Base-by-base conservation (phyloP, 306 rosid species). In the Castanospermum australe region DNA sequence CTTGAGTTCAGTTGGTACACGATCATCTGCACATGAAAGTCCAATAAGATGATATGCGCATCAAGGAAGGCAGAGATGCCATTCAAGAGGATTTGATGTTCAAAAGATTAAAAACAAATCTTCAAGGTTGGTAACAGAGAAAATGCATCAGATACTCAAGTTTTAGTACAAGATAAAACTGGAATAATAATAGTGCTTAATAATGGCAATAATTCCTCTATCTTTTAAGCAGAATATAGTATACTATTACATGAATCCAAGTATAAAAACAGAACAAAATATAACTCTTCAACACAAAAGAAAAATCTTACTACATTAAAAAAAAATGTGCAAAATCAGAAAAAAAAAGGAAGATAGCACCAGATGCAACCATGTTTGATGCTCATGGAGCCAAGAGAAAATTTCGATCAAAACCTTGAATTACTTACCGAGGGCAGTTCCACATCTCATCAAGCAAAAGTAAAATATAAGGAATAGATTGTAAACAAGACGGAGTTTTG, bases 1-100 rank as follows among this genome's bases (percentile, higher is more conserved):
- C 86, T 83, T 78, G 28, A 83, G 83, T 78, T 83, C 83, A 36
- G 77, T 78, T 30, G 83, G 86, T 4, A 83, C 86, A 17, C 71
- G 64, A 2, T 83, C 83, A 83, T 83, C 97, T 90, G 78, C 60
- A 55, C 44, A 75, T 35, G 57, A 6, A 74, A 73, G 47, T 50
- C 20, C 62, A 84, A 50, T 20, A 75, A 59, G 36, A 1, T 6
- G 1, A 32, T 6, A 59, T 21, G 21, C 6, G 21, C 28, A 73
- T 21, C n/a, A 7, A 41, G 12, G 32, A 33, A 62, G 18, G 30
- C 28, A 22, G 21, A 47, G 5, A 18, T 57, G 62, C 8, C 50
- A 67, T 55, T 60, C 45, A 59, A 66, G 59, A 12, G 28, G 18
- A 25, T 18, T 32, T 21, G 41, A 54, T 25, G 18, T 4, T 30